These are phyloP conservation scores for Penicillium freii DNA, from an alignment of 2,329 filamentous ascomycete species.

Conservation along the genomic window DNA sequence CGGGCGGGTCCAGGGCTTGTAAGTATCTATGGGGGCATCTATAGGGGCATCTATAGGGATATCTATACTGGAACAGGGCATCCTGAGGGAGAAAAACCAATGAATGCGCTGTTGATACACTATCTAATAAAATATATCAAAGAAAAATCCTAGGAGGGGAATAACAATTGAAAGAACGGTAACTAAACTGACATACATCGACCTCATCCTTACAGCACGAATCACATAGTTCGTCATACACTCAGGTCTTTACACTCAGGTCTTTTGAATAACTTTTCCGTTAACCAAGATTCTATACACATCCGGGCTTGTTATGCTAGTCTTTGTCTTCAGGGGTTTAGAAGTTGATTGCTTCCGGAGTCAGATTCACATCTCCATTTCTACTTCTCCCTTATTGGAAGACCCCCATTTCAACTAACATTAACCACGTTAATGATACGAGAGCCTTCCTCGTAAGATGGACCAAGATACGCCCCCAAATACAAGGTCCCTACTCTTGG, in stretches of 20 bases:
- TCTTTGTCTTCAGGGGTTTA: neutral
- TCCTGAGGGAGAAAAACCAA: too few relatives aligned
- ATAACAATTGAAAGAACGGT: too few relatives aligned
- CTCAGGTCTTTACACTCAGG: neutral
- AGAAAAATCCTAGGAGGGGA: neutral
- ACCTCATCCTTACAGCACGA: slow-evolving; percentile 3
- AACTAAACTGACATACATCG: neutral
- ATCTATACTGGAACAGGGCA: neutral
- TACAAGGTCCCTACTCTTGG: neutral
- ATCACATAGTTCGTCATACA: neutral
- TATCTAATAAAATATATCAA: neutral
- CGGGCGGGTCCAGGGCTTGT: neutral
- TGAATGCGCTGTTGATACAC: neutral
- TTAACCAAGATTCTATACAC: neutral
- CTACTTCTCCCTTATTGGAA: neutral
- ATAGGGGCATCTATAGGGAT: too few relatives aligned
- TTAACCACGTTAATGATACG: neutral
- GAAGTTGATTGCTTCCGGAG: neutral
- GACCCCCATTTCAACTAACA: neutral
- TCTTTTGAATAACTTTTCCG: neutral
- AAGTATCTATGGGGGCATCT: too few relatives aligned
- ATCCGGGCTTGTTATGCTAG: neutral
- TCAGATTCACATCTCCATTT: neutral
- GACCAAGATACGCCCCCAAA: neutral
- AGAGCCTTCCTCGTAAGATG: neutral